Evolutionary conservation across 192 early-diverging fungal genomes (phyloP).

Genomic region (Podila verticillata): DNA sequence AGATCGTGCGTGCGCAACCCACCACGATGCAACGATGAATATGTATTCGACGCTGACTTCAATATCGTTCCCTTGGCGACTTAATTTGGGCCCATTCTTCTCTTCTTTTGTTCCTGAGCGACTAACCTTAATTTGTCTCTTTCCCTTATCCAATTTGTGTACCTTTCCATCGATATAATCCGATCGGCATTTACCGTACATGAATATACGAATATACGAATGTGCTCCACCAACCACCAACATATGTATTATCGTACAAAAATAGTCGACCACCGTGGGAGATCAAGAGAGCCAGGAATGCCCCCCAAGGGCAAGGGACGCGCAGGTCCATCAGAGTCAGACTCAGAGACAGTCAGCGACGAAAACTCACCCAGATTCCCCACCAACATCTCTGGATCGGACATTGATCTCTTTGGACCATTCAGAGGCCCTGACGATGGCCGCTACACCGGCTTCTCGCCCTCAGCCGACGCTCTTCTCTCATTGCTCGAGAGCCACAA

Average conservation of each 20-base stretch:
- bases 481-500: constrained; percentile 64
- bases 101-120: background rate
- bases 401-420: constrained; percentile 28
- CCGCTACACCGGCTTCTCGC: constrained; percentile 67
- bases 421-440: constrained; percentile 60
- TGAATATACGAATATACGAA: too few relatives aligned
- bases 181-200: too few relatives aligned
- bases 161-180: too few relatives aligned
- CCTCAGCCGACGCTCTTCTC: constrained; percentile 69
- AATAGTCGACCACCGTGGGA: background rate
- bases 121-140: background rate
- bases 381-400: background rate
- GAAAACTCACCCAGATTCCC: constrained; percentile 1
- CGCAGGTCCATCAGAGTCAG: constrained; percentile 16
- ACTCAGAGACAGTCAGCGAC: constrained; percentile 36
- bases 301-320: constrained; percentile 7
- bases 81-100: too few relatives aligned
- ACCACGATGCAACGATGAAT: too few relatives aligned
- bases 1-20: too few relatives aligned
- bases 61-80: too few relatives aligned
- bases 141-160: background rate
- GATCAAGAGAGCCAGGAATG: background rate
- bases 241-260: background rate
- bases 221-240: background rate
- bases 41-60: too few relatives aligned